Conservation (phyloP, 768 basidiomycete genomes). For the Serendipita sp. region DNA sequence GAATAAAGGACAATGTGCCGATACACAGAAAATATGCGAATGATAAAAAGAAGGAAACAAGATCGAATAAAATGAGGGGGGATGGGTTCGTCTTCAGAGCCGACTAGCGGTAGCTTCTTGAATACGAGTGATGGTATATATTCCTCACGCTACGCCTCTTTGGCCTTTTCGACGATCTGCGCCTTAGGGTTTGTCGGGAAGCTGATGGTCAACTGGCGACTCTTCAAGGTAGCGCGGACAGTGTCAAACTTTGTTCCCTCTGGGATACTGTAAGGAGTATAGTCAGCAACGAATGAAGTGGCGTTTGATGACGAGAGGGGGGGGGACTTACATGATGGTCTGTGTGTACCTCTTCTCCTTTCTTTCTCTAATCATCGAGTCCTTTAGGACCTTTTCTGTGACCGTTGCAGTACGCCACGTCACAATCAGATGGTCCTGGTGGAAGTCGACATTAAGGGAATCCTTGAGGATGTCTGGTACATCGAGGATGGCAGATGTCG, state of each 20-base stretch:
- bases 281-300: background rate
- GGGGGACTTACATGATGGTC: background rate
- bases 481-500: background rate
- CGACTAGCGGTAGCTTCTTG: no score
- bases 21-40: no score
- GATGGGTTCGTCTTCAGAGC: no score
- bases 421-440: background rate
- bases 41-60: no score
- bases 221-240: background rate
- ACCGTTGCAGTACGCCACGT: background rate
- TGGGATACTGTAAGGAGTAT: background rate
- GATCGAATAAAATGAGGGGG: no score
- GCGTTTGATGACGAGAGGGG: background rate
- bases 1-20: background rate
- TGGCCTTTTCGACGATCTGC: no score
- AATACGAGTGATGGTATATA: no score
- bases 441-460: background rate
- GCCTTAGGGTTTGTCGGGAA: background rate
- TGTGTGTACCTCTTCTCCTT: slow-evolving; percentile 1
- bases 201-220: background rate
- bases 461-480: background rate
- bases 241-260: background rate
- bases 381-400: background rate
- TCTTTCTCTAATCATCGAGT: background rate
- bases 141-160: no score